Evolutionary conservation across 2,329 filamentous ascomycete genomes (phyloP), one percentile per base, ranked within the genome.

Genomic region (Berkeleyomyces rouxiae): DNA sequence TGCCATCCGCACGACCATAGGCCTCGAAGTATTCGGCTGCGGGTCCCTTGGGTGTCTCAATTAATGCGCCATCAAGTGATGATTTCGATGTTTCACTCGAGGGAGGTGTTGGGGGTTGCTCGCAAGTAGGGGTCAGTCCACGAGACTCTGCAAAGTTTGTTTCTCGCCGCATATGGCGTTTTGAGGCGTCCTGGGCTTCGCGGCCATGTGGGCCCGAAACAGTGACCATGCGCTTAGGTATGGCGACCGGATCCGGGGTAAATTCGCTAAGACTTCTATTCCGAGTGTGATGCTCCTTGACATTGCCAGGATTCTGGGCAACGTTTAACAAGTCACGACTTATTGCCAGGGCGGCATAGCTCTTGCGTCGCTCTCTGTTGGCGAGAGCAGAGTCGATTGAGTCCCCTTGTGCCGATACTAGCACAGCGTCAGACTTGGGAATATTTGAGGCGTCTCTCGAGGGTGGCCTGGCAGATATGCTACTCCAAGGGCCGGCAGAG

Each of bases 181-280:
- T 73, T 31, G 69, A 72, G 69, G 74, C 74, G 66, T 68, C 63
- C 36, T 65, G 58, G 23, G 72, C 75, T 60, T 68, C 73, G 68
- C 69, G 78, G 67, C 71, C 70, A 64, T 82, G 82, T 2, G 83
- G 77, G 0, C 83, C 83, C 4, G 86, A 86, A 13, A 93, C 83
- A 0, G 86, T 88, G 62, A 88, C 80, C 66, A 89, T 85, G 51
- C 90, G 82, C 69, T 83, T 87, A 0, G 85, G 79, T 59, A 87
- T 80, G 51, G 83, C 78, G 66, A 86, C 76, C 4, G 82, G 76
- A 61, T 93, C 87, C 1, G 90, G 90, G 0, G 84, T 79, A 72
- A 95, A 96, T 67, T 96, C 91, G 75, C 90, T 96, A 36, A 93
- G 76, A 72, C 91, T 96, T 68, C 91, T 81, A 71, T 93, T 90